Conservation (phyloP, 441 rosid genomes). For the Adansonia madagascariensis region DNA sequence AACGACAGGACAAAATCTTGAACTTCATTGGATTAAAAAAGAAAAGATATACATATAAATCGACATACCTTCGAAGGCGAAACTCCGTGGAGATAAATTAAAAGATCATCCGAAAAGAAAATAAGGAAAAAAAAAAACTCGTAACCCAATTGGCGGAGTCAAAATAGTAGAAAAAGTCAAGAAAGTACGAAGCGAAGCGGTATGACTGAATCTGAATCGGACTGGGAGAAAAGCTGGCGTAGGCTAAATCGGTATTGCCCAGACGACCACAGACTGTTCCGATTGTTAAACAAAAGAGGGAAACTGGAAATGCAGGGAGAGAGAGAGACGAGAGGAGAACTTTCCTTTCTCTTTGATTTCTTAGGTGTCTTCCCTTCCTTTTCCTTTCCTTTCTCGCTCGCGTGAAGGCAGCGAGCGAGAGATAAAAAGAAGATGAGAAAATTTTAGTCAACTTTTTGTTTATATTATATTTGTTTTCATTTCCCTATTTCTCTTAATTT, state of each 20-base stretch:
- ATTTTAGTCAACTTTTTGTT: neutral
- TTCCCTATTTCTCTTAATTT: neutral
- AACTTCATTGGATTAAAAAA: neutral
- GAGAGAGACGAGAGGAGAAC: neutral
- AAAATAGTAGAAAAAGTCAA: neutral
- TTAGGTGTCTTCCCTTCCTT: no score
- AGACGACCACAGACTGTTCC: neutral
- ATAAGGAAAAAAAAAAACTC: neutral
- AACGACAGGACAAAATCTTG: neutral
- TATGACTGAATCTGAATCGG: conserved; percentile 13
- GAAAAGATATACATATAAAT: neutral
- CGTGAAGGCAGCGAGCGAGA: neutral
- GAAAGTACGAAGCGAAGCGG: conserved; percentile 8
- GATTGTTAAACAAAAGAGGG: neutral
- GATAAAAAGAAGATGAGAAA: neutral
- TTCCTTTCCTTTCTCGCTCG: conserved; percentile 13
- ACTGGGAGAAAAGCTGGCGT: neutral
- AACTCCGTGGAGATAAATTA: conserved; percentile 49
- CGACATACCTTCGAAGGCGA: conserved; percentile 63
- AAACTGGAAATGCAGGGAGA: neutral
- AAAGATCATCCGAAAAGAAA: neutral
- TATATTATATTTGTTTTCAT: neutral
- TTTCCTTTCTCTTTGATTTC: neutral
- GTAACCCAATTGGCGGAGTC: conserved; percentile 14
- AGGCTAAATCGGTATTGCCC: neutral